phyloP scores from a whole-genome alignment of 1,284 basidiomycete species.

The Stereum hirsutum region DNA sequence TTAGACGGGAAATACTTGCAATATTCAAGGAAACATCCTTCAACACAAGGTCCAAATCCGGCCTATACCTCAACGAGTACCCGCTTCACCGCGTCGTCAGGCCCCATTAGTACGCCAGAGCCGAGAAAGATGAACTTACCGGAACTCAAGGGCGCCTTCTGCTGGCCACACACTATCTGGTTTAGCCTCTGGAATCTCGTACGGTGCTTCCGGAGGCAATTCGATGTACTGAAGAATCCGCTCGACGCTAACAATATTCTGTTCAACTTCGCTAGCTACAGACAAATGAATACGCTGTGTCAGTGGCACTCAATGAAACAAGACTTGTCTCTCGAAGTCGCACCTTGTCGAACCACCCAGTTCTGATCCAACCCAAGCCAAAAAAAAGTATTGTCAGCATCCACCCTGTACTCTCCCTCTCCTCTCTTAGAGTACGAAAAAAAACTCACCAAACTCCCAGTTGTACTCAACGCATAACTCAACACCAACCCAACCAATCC shows the following conservation, averaged over 20 bases:
- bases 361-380: constrained; percentile 36
- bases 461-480: constrained; percentile 79
- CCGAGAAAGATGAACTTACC: constrained; percentile 28
- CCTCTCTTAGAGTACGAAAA: neutral
- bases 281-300: too few species aligned
- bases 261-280: constrained; percentile 88
- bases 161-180: constrained; percentile 68
- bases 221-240: constrained; percentile 68
- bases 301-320: too few species aligned
- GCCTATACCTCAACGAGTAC: constrained; percentile 80
- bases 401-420: too few species aligned
- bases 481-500: constrained; percentile 89
- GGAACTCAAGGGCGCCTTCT: constrained; percentile 70
- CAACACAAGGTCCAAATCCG: constrained; percentile 73
- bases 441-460: constrained; percentile 55
- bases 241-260: constrained; percentile 88
- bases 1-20: constrained; percentile 26
- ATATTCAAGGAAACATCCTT: constrained; percentile 64
- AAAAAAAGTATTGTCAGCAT: constrained; percentile 1
- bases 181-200: constrained; percentile 56
- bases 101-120: neutral
- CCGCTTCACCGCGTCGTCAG: constrained; percentile 27
- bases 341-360: constrained; percentile 89
- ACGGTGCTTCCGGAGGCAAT: constrained; percentile 72
- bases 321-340: too few species aligned